Base-by-base conservation (phyloP, 345 rosid genomes). In the Odontarrhena argentea region DNA sequence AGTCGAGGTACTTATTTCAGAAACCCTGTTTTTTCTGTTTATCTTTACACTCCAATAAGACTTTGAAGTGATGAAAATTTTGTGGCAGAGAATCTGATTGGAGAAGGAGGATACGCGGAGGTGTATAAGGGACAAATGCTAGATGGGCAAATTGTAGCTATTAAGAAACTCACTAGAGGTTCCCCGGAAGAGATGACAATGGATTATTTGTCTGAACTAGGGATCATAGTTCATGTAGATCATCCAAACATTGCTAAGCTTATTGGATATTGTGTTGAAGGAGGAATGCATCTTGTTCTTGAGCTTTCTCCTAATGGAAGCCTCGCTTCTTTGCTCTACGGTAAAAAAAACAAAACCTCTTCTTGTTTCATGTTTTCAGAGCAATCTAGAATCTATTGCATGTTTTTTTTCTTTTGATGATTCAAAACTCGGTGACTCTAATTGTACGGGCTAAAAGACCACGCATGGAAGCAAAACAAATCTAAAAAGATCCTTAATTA, bases 231-330 rank as follows among this genome's bases (percentile, higher is more conserved):
- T 68, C 98, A 93, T 69, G 96, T 88, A 59, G 88, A 88, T 65
- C 97, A 85, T 79, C 97, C 98, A n/a, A 86, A 87, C 65, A 88
- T 90, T 54, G 98, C 98, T 61, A 88, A 82, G 70, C 69, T 88
- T 52, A 83, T 90, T 55, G 98, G 97, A 0, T 86, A 88, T 53
- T 88, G 98, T 32, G 91, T 93, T 51, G 98, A 90, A 81, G 97
- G 91, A 63, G 98, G 97, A 40, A 88, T 93, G 98, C 86, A 87
- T 76, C 90, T 90, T 72, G 89, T 90, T 68, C 92, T 93, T 75
- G 81, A 90, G 65, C 76, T 90, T 55, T 93, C 98, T 60, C 88
- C 90, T 68, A 83, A 83, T 51, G 98, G 96, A 34, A 89, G 96
- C 82, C 81, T 92, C 2, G 84, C 96, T 30, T 85, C 96, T 55